Conservation (phyloP, 1,139 yeast genomes). For the Blastobotrys buckinghamii region DNA sequence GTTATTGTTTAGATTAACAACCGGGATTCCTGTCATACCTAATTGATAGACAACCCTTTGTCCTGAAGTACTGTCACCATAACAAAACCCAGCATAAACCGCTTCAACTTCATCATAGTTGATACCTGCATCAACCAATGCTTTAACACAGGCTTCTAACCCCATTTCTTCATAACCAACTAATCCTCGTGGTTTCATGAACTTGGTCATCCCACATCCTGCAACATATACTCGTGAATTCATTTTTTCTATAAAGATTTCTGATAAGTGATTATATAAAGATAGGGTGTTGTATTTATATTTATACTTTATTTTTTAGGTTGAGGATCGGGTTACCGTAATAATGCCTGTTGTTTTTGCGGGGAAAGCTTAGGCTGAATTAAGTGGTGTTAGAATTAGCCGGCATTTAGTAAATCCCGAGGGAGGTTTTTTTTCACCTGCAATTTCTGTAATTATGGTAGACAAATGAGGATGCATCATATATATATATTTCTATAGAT, state of each 20-base stretch:
- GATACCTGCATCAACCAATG: conserved; percentile 28
- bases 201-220: conserved; percentile 31
- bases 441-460: too few species aligned
- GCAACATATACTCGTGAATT: conserved; percentile 19
- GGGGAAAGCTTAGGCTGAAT: too few species aligned
- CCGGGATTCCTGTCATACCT: conserved; percentile 30
- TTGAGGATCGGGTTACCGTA: too few species aligned
- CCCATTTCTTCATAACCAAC: conserved; percentile 29
- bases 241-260: background rate
- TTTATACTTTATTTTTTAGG: background rate
- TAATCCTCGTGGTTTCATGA: conserved; percentile 28
- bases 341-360: background rate
- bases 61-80: conserved; percentile 31
- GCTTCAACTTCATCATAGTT: conserved; percentile 28
- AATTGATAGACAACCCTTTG: conserved; percentile 30
- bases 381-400: too few species aligned
- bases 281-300: too few species aligned
- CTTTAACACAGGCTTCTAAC: conserved; percentile 29
- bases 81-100: conserved; percentile 28
- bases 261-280: too few species aligned
- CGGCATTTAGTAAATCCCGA: too few species aligned
- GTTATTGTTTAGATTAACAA: conserved; percentile 30
- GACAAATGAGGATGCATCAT: too few species aligned
- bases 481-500: too few species aligned
- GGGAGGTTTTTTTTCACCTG: too few species aligned